Base-by-base conservation (phyloP, 2,329 filamentous ascomycete species). In the Helotiales sp. region DNA sequence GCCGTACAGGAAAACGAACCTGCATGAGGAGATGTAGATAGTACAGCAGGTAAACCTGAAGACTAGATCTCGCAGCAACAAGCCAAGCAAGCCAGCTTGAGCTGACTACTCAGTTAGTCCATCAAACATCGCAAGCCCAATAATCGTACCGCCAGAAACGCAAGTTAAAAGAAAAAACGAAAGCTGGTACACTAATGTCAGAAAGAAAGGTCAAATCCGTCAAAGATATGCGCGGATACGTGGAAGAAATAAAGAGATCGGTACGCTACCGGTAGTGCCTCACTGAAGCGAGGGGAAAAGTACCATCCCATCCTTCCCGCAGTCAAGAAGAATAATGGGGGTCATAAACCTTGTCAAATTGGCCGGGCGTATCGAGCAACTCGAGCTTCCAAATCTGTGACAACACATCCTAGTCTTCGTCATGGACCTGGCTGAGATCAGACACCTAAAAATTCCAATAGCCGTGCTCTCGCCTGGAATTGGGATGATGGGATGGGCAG, bases 281-380 rank as follows among this genome's bases (percentile, higher is more conserved):
- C n/a, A n/a, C n/a, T n/a, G n/a, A n/a, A n/a, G n/a, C n/a, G n/a
- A n/a, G n/a, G n/a, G n/a, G n/a, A n/a, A n/a, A n/a, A n/a, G n/a
- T n/a, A n/a, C 2, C 32, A 24, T 57, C n/a, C 52, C 30, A n/a
- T 37, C 17, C 11, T 57, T 30, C 52, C 30, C 30, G 52, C 24
- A 52, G 11, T n/a, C 49, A 52, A 30, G 30, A 57, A 37, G 52
- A 37, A 57, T 57, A 37, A 57, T 57, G 28, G 32, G 52, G 52
- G 52, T 22, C 20, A 8, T 24, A 24, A 57, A 57, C 52, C 52
- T 57, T 57, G 37, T 57, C 20, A 57, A 20, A 13, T 1, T 37
- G 11, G n/a, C 52, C 17, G 13, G 32, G 2, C 28, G 32, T 11
- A 30, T 20, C 30, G 30, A 34, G n/a, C n/a, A n/a, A n/a, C 13